Evolutionary conservation across 2,329 filamentous ascomycete genomes (phyloP), one percentile per base, ranked within the genome.

Genomic region (Clonostachys solani): DNA sequence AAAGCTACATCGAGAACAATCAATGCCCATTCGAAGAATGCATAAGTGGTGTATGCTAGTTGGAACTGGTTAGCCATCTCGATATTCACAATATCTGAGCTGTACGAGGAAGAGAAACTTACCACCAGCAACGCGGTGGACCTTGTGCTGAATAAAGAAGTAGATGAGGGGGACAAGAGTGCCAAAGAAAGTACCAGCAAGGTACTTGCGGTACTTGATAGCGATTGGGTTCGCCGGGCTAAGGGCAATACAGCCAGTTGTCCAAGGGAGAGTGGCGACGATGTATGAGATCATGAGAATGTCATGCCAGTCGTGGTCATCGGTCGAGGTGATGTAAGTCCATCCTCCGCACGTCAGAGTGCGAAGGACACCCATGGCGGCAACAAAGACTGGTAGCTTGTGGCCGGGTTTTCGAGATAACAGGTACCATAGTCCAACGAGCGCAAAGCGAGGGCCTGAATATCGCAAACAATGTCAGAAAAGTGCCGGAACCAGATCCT

Each of bases 201-300:
- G 72, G 54, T 87, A 83, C 71, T 96, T 97, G 56, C 94, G 81
- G 67, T 95, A 96, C 69, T 87, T 91, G 62, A 96, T 78, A 7
- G 94, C 89, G 52, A 74, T 81, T 12, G 85, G 78, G 63, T 96
- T 96, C 48, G 85, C 83, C 12, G 92, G 91, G 67, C 92, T 96
- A 45, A 97, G 72, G 6, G 87, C 83, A 51, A 97, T 80, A 66
- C 92, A 96, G 43, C 94, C 94, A 43, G 90, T 67, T 3, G 92
- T 99, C 94, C 94, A 99, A 3, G 94, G 94, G 46, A 99, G 75
- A 4, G 94, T 97, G 34, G 90, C 87, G 42, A 99, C 86, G 47
- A 99, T 77, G 67, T 99, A 99, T 13, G 91, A 95, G 57, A 99
- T 96, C 94, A 99, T 99, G 66, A 99, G 92, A 52, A 97, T 92